Percentiles rank a stretch among this genome's conserved stretches.
These are phyloP conservation scores for Schizosaccharomyces cryophilus DNA, from an alignment of 805 yeast species.

Conservation along the genomic window DNA sequence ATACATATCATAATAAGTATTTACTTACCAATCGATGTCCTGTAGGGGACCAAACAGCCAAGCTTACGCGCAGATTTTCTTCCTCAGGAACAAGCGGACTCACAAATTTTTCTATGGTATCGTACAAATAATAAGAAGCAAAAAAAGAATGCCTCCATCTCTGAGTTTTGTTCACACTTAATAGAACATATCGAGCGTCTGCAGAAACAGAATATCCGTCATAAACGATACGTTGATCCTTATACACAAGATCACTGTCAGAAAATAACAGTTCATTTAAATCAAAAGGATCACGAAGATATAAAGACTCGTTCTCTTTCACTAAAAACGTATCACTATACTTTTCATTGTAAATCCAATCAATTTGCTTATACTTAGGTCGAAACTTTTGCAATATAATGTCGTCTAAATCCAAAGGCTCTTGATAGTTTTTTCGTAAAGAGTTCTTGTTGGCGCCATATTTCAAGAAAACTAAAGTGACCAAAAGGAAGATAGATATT, in stretches of 20 bases:
- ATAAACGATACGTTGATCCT: neutral
- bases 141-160: neutral
- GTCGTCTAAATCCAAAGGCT: neutral
- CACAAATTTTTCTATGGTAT: neutral
- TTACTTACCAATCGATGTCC: slow-evolving; percentile 23
- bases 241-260: neutral
- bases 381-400: neutral
- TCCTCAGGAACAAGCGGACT: slow-evolving; percentile 13
- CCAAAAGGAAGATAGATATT: too few species aligned
- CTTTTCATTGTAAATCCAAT: neutral
- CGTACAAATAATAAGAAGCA: neutral
- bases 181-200: neutral
- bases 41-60: slow-evolving; percentile 39
- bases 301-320: neutral
- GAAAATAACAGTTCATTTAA: neutral
- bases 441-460: neutral
- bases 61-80: slow-evolving; percentile 20
- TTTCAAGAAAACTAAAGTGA: neutral
- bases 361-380: neutral
- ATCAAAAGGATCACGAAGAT: neutral
- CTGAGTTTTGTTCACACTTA: neutral
- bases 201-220: neutral
- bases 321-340: neutral
- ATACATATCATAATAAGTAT: too few species aligned
- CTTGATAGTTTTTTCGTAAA: neutral